phyloP scores from a whole-genome alignment of 495 filamentous ascomycete genomes.

The Daldinia vernicosa region DNA sequence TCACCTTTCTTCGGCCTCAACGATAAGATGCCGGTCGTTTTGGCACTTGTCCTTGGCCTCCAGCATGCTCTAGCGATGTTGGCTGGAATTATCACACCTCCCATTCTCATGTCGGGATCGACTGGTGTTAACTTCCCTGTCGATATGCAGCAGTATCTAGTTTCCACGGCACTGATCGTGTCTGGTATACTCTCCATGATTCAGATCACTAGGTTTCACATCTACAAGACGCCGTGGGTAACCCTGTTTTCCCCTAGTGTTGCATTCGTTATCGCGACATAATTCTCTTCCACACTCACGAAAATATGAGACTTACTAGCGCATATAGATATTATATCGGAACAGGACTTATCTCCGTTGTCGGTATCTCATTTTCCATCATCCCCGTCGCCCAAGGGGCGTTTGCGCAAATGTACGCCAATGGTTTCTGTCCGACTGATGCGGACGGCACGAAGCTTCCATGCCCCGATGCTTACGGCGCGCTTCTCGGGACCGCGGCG shows the following conservation, averaged over 20 bases:
- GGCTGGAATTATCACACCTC: slow-evolving; percentile 74
- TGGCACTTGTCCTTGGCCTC: slow-evolving; percentile 68
- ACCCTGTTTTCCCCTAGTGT: not conserved
- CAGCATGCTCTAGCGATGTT: slow-evolving; percentile 63
- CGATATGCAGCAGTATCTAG: slow-evolving; percentile 74
- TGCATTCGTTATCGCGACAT: not conserved
- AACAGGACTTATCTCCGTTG: slow-evolving; percentile 89
- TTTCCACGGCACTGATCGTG: slow-evolving; percentile 89
- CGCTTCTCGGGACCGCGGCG: slow-evolving; percentile 77
- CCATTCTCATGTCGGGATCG: slow-evolving; percentile 75
- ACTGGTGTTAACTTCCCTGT: slow-evolving; percentile 70
- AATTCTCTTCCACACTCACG: not conserved
- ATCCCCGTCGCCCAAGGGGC: slow-evolving; percentile 85
- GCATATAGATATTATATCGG: slow-evolving; percentile 72
- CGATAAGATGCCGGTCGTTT: slow-evolving; percentile 79
- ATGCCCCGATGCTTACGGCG: slow-evolving; percentile 87
- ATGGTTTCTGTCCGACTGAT: slow-evolving; percentile 75
- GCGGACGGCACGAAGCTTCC: slow-evolving; percentile 72
- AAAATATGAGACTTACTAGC: not conserved
- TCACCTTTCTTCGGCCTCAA: slow-evolving; percentile 91
- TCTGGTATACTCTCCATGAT: slow-evolving; percentile 80
- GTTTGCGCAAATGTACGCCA: slow-evolving; percentile 85
- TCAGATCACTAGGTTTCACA: slow-evolving; percentile 87
- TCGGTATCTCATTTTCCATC: slow-evolving; percentile 86
- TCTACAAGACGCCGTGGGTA: slow-evolving; percentile 74